Percentiles rank a stretch among this genome's conserved stretches.
Evolutionary conservation across 345 rosid species (phyloP).

Genomic region (Psidium friedrichsthalianum): DNA sequence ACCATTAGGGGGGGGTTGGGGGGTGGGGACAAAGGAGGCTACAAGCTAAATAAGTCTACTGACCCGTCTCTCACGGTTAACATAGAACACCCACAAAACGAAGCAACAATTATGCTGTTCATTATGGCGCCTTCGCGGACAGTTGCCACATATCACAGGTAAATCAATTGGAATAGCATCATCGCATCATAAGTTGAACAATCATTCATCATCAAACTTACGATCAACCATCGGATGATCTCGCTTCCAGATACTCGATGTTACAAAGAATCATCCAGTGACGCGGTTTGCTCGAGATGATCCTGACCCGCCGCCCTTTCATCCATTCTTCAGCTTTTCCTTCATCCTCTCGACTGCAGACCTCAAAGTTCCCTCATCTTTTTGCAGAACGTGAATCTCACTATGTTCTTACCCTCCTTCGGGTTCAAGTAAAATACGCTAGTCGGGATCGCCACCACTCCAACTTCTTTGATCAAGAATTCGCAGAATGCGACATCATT

Average conservation of each 20-base stretch:
- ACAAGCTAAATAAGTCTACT: background rate
- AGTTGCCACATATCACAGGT: background rate
- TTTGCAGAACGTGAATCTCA: constrained; percentile 93
- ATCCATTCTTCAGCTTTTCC: constrained; percentile 53
- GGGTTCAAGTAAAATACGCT: constrained; percentile 88
- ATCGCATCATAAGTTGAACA: background rate
- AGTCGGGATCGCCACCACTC: constrained; percentile 89
- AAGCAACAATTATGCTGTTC: background rate
- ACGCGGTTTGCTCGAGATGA: background rate
- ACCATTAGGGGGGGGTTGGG: background rate
- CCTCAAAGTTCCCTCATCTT: constrained; percentile 85
- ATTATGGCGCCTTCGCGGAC: background rate
- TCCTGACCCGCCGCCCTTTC: background rate
- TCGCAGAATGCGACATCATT: constrained; percentile 81
- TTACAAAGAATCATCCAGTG: background rate
- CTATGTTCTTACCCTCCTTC: constrained; percentile 89
- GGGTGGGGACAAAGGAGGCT: background rate
- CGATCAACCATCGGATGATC: background rate
- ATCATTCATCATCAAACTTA: background rate
- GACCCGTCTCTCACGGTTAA: background rate
- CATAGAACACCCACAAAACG: background rate
- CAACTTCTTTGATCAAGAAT: constrained; percentile 85
- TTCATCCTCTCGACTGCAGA: constrained; percentile 84
- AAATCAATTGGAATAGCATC: background rate
- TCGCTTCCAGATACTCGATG: background rate